Evolutionary conservation across 257 asterid genomes (phyloP).

Genomic region (Salvia rosmarinus): DNA sequence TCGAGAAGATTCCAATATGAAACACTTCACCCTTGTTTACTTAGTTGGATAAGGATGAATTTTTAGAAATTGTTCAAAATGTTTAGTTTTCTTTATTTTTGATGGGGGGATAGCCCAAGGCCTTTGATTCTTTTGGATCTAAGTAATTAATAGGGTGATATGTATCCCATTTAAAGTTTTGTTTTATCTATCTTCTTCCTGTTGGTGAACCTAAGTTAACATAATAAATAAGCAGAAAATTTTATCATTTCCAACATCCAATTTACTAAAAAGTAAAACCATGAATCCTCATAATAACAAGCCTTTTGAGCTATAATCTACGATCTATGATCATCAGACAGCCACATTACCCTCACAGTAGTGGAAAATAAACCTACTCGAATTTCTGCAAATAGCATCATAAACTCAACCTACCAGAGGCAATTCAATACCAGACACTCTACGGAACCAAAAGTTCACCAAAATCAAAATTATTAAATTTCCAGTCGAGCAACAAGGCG

Average conservation of each 20-base stretch:
- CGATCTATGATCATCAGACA: slow-evolving; percentile 12
- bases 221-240: background rate
- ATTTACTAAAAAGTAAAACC: background rate
- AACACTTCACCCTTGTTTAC: background rate
- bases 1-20: background rate
- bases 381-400: background rate
- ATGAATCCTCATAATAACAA: slow-evolving; percentile 1
- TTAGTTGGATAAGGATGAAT: background rate
- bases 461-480: background rate
- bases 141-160: too few species aligned
- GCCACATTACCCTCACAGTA: slow-evolving; percentile 18
- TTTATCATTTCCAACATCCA: background rate
- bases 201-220: background rate
- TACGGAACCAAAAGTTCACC: background rate
- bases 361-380: background rate
- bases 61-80: background rate
- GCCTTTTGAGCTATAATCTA: slow-evolving; percentile 18
- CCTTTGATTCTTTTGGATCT: background rate
- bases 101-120: background rate
- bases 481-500: slow-evolving; percentile 7
- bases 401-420: background rate
- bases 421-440: slow-evolving; percentile 11
- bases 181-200: background rate
- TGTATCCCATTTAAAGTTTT: background rate
- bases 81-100: background rate